Percentiles rank a stretch among this genome's conserved stretches.
These are phyloP conservation scores for Fusarium xylarioides DNA, from an alignment of 2,329 filamentous ascomycete genomes.

Conservation along the genomic window DNA sequence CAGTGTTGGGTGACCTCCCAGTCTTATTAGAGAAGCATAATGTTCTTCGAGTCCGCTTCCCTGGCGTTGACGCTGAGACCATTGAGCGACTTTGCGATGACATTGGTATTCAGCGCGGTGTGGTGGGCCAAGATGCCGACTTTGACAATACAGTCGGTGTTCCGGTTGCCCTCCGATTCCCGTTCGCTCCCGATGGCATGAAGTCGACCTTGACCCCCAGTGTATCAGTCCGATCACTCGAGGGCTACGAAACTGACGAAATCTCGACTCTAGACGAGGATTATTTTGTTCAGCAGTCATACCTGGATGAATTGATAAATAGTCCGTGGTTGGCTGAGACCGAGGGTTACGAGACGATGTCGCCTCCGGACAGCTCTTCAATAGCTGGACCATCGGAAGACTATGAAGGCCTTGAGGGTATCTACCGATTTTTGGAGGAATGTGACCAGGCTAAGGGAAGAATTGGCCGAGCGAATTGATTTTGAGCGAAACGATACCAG, in stretches of 20 bases:
- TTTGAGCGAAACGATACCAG: conserved; percentile 33
- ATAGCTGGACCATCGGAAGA: conserved; percentile 57
- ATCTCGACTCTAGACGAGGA: conserved; percentile 48
- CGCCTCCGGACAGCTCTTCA: conserved; percentile 58
- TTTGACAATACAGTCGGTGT: conserved; percentile 75
- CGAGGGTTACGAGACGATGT: conserved; percentile 61
- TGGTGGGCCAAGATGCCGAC: conserved; percentile 78
- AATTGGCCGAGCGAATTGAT: conserved; percentile 41
- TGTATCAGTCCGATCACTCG: conserved; percentile 57
- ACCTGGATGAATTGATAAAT: conserved; percentile 54
- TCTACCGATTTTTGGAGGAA: conserved; percentile 67
- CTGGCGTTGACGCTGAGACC: conserved; percentile 84
- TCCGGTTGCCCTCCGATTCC: conserved; percentile 82
- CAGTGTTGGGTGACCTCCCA: conserved; percentile 83
- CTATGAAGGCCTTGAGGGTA: conserved; percentile 65
- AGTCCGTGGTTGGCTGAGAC: conserved; percentile 60
- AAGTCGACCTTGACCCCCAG: conserved; percentile 56
- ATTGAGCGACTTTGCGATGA: conserved; percentile 88
- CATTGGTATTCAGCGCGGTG: conserved; percentile 81
- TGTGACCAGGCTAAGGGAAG: conserved; percentile 58
- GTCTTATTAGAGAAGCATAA: conserved; percentile 75
- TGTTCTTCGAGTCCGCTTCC: conserved; percentile 83
- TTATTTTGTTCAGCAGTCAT: conserved; percentile 51
- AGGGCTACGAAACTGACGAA: conserved; percentile 54
- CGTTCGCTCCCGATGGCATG: conserved; percentile 74